Base-by-base conservation (phyloP, 2,329 filamentous ascomycete genomes). In the Cladosporium oxysporum region DNA sequence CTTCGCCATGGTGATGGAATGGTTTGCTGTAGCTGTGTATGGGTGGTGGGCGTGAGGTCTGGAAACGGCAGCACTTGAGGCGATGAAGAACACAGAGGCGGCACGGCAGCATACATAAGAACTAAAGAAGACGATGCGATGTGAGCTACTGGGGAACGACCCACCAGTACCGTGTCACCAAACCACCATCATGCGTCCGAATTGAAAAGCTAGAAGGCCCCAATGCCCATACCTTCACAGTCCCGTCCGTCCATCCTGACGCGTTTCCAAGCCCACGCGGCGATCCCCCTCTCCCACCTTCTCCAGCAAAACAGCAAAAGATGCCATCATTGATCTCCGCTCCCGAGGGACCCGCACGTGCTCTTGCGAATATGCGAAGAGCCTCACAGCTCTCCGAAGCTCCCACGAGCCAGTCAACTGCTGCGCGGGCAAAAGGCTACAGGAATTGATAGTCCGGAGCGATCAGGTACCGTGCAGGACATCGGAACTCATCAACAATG, bases 291-390 rank as follows among this genome's bases (percentile, higher is more conserved):
- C 52, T 33, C 50, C 7, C 2, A 44, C 37, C 37, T 41, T 41
- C 41, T 44, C 37, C 5, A 41, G 37, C 37, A n/a, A n/a, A 8
- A n/a, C 3, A 44, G 37, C 37, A 21, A 11, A 21, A 29, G 3
- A 55, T 55, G 28, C 28, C 52, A 55, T 55, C 52, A 55, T 55
- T 53, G 52, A 55, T 29, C 52, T 55, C 52, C 52, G 31, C 52
- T n/a, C n/a, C 18, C 18, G 52, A 12, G 29, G 23, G 28, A 31
- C 29, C 52, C 52, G 52, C 21, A 55, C 41, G 41, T 47, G 41
- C 35, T 47, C 41, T 47, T n/a, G 18, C 41, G 33, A 35, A 5
- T 14, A 11, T 14, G 41, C 41, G 2, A 47, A 23, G 41, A 47
- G n/a, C 41, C n/a, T 47, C 41, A 21, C 18, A 44, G 10, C 23